phyloP scores from a whole-genome alignment of 2,329 filamentous ascomycete species.

The Colletotrichum sidae region DNA sequence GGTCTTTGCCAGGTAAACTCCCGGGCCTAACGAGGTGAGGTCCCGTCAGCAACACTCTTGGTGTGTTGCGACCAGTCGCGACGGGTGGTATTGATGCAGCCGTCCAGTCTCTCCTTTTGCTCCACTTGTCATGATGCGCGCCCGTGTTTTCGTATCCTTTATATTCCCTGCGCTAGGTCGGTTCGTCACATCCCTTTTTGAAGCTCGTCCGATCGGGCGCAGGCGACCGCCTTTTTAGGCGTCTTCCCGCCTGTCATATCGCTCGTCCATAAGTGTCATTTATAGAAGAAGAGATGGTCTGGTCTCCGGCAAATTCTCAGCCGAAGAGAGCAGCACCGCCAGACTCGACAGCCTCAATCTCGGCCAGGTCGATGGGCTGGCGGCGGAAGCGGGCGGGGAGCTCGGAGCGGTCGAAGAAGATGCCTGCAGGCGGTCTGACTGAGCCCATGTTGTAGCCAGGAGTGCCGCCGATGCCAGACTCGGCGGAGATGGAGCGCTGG shows the following conservation, averaged over 20 bases:
- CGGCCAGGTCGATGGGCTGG: conserved; percentile 76
- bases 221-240: not conserved
- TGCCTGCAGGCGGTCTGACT: conserved; percentile 76
- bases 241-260: conserved; percentile 1
- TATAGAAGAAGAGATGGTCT: not conserved
- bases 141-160: conserved; percentile 14
- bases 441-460: conserved; percentile 79
- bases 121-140: not conserved
- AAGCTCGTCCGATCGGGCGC: conserved; percentile 6
- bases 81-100: conserved; percentile 3
- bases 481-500: conserved; percentile 62
- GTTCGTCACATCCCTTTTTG: not conserved
- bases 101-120: not conserved
- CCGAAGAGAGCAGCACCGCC: conserved; percentile 78
- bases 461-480: conserved; percentile 66
- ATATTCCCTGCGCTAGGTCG: conserved; percentile 1
- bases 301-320: conserved; percentile 45
- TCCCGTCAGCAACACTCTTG: conserved; percentile 17
- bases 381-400: conserved; percentile 87
- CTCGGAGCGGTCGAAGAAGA: conserved; percentile 90
- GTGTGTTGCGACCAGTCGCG: conserved; percentile 20
- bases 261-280: not conserved
- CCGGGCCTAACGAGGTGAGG: not conserved
- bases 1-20: conserved; percentile 1
- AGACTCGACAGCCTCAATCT: conserved; percentile 97